These are phyloP conservation scores for Stephania yunnanensis DNA, from an alignment of 164 flowering plant genomes.

Conservation along the genomic window DNA sequence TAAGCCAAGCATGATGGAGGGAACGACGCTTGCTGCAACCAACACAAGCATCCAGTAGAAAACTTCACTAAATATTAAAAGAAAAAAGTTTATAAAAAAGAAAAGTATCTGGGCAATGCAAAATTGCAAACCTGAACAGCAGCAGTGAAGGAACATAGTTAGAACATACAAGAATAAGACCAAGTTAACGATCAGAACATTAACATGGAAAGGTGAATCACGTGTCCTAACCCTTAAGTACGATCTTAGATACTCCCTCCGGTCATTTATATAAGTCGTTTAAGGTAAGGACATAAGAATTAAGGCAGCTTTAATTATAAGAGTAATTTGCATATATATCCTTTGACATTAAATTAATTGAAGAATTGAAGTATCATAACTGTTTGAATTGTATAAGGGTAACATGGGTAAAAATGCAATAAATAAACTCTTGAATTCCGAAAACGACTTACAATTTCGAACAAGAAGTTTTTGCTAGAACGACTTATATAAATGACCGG, in stretches of 20 bases:
- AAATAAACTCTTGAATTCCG: too few relatives aligned
- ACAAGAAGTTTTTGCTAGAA: too few relatives aligned
- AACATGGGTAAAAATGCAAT: too few relatives aligned
- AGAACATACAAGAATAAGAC: neutral
- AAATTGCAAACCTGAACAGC: neutral
- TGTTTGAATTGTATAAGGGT: too few relatives aligned
- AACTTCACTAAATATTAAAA: neutral
- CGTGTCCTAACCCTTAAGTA: neutral
- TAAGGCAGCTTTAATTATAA: too few relatives aligned
- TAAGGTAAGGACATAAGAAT: too few relatives aligned
- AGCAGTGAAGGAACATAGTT: neutral
- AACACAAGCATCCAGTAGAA: conserved; percentile 6
- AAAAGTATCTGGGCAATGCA: neutral
- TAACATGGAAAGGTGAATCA: neutral
- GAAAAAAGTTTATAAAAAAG: neutral
- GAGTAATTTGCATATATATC: too few relatives aligned
- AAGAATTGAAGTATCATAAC: too few relatives aligned
- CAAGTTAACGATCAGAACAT: neutral
- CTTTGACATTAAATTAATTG: too few relatives aligned
- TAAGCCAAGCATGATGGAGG: conserved; percentile 76
- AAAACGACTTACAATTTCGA: too few relatives aligned
- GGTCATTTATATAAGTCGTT: too few relatives aligned
- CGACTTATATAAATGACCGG: too few relatives aligned
- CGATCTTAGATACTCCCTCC: neutral
- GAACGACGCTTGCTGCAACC: conserved; percentile 56